Evolutionary conservation across 2,329 filamentous ascomycete species (phyloP), one percentile per base, ranked within the genome.

Genomic region (Ceratocystis harringtonii): DNA sequence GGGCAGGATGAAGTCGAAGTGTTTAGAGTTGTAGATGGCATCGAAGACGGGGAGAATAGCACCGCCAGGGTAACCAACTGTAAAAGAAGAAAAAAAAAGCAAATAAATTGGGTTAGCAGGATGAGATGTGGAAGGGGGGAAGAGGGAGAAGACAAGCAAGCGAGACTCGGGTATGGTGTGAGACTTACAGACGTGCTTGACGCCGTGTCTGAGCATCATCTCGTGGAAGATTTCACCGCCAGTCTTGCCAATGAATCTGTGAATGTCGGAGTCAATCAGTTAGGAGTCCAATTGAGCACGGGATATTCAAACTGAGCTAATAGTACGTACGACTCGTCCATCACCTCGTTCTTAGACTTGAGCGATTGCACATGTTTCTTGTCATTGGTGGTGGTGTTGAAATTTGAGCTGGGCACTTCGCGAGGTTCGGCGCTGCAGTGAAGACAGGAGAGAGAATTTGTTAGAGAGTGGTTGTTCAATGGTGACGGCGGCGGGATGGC

Each of bases 151-250:
- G 48, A 19, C 17, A 48, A 7, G 19, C 17, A 48, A 7, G 19
- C 6, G 12, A 52, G 48, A 52, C 10, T 52, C 8, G 52, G 30
- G 15, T 15, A 50, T 22, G 48, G n/a, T 19, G 45, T 61, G 65
- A 64, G 69, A 86, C 90, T 74, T 81, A 95, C 90, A 97, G 73
- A 97, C 84, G 75, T 96, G 90, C 79, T 96, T 94, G 66, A 99
- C 92, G 71, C 81, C 84, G 71, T 92, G 89, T 73, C 92, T 83
- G 68, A 95, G 81, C 92, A 99, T 96, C 92, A 97, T 97, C 78
- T 97, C 92, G 76, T 97, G 92, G 77, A 97, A 96, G 71, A 97
- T 96, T 76, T 96, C 87, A 73, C 94, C 94, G 73, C 94, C 92
- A 62, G 85, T 95, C 81, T 92, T 92, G 69, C 92, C 92, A 73